Conservation (phyloP, 441 rosid genomes). For the Isatis lusitanica region DNA sequence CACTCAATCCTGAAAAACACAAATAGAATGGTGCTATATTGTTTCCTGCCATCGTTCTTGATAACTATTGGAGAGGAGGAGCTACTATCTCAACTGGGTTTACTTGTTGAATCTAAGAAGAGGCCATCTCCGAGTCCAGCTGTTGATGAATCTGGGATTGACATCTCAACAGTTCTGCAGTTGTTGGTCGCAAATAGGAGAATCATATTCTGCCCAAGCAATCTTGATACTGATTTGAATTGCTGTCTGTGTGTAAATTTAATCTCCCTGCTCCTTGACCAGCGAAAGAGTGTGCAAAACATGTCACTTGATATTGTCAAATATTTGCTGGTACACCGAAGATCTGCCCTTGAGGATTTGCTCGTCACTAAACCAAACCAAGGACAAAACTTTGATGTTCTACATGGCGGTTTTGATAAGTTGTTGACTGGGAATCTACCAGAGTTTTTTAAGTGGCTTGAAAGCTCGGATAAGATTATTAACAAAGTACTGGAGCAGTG, state of each 20-base stretch:
- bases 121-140: constrained; percentile 49
- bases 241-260: constrained; percentile 95
- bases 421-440: constrained; percentile 83
- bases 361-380: constrained; percentile 91
- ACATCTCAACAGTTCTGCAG: constrained; percentile 86
- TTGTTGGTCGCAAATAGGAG: constrained; percentile 89
- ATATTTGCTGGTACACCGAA: constrained; percentile 87
- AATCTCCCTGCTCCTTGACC: constrained; percentile 81
- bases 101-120: constrained; percentile 74
- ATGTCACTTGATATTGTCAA: constrained; percentile 87
- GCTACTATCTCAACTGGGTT: constrained; percentile 78
- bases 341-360: constrained; percentile 90
- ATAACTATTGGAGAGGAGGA: constrained; percentile 84
- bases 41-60: constrained; percentile 96
- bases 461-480: constrained; percentile 72
- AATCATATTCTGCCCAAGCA: constrained; percentile 95
- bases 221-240: constrained; percentile 92
- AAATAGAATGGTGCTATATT: constrained; percentile 87
- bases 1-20: constrained; percentile 94
- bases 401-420: constrained; percentile 96
- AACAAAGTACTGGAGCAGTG: constrained; percentile 95
- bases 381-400: constrained; percentile 78
- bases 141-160: constrained; percentile 77
- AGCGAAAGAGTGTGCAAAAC: constrained; percentile 79
- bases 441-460: constrained; percentile 88